Conservation (phyloP, 805 yeast species). For the Starmerella gropengiesseri region DNA sequence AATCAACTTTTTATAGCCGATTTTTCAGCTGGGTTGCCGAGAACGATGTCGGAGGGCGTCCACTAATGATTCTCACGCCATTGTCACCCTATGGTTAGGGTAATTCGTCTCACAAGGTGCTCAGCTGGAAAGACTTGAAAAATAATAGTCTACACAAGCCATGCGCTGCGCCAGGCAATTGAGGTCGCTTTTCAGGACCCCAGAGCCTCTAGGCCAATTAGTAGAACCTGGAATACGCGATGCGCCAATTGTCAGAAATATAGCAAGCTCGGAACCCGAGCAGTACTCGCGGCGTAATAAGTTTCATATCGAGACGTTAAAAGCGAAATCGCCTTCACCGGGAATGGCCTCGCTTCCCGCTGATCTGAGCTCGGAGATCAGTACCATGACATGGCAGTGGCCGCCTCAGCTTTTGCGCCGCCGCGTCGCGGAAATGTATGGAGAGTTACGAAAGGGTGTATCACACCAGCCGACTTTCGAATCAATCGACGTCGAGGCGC, state of each 20-base stretch:
- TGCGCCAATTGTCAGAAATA: neutral
- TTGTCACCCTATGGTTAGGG: neutral
- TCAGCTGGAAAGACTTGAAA: too few relatives aligned
- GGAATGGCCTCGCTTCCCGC: slow-evolving; percentile 46
- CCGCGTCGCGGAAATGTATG: slow-evolving; percentile 47
- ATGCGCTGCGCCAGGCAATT: slow-evolving; percentile 2
- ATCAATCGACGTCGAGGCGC: slow-evolving; percentile 49
- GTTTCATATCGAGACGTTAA: slow-evolving; percentile 46
- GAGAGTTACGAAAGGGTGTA: slow-evolving; percentile 41
- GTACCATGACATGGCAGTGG: slow-evolving; percentile 50
- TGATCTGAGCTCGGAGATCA: slow-evolving; percentile 45
- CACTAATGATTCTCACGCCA: too few relatives aligned
- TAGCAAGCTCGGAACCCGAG: neutral
- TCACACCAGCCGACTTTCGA: slow-evolving; percentile 40
- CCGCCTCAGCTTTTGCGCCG: slow-evolving; percentile 55
- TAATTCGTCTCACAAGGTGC: too few relatives aligned
- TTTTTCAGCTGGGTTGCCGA: too few relatives aligned
- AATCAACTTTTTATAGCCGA: too few relatives aligned
- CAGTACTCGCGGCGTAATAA: neutral
- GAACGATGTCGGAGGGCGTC: too few relatives aligned
- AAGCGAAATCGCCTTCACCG: slow-evolving; percentile 43
- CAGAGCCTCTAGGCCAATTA: slow-evolving; percentile 3
- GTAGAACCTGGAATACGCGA: neutral
- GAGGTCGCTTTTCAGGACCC: slow-evolving; percentile 1
- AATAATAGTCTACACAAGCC: neutral